Conservation (phyloP, 2,329 filamentous ascomycete species). For the Pestalotiopsis sp. region DNA sequence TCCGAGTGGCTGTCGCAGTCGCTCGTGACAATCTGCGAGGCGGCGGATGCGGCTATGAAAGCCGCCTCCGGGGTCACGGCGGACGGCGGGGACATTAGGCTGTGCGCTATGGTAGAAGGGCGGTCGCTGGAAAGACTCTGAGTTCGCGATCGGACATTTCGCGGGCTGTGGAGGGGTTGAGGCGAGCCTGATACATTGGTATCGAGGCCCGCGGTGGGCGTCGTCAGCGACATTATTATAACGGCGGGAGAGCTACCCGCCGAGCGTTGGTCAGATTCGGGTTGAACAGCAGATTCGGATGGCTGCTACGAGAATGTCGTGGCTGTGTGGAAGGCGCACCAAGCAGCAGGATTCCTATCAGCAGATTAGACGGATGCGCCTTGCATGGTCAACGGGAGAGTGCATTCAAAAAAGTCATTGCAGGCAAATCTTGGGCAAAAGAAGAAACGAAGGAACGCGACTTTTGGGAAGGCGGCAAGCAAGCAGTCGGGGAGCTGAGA, state of each 20-base stretch:
- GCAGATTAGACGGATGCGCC: slow-evolving; percentile 5
- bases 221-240: slow-evolving; percentile 11
- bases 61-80: slow-evolving; percentile 76
- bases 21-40: slow-evolving; percentile 88
- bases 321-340: slow-evolving; percentile 1
- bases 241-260: neutral
- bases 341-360: slow-evolving; percentile 10
- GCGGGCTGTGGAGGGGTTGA: slow-evolving; percentile 10
- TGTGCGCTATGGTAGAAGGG: slow-evolving; percentile 61
- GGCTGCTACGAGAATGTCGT: slow-evolving; percentile 2
- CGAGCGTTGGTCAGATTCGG: neutral
- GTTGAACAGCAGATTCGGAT: neutral
- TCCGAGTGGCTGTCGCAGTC: slow-evolving; percentile 78
- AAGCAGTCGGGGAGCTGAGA: slow-evolving; percentile 12
- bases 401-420: slow-evolving; percentile 1
- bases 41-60: slow-evolving; percentile 87
- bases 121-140: slow-evolving; percentile 74
- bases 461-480: neutral
- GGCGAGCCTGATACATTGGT: slow-evolving; percentile 10
- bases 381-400: neutral
- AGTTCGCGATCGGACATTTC: slow-evolving; percentile 46
- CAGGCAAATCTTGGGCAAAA: neutral
- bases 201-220: slow-evolving; percentile 4
- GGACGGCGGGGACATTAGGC: slow-evolving; percentile 67
- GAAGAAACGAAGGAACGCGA: slow-evolving; percentile 3